Evolutionary conservation across 1,139 yeast genomes (phyloP).

Genomic region (Sugiyamaella paludigena): DNA sequence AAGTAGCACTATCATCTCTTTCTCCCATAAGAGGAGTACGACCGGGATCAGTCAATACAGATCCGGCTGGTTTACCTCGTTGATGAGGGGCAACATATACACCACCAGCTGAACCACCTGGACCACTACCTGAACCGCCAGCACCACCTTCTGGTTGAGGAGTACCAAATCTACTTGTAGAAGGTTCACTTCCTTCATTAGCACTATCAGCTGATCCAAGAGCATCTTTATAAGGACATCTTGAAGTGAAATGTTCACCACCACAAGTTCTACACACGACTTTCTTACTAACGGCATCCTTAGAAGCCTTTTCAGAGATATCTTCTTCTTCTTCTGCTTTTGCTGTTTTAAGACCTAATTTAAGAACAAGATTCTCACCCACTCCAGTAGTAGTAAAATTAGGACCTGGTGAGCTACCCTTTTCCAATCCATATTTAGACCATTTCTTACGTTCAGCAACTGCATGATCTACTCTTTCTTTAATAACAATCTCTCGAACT

Average conservation of each 20-base stretch:
- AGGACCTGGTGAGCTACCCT: slow-evolving; percentile 76
- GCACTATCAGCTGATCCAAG: slow-evolving; percentile 56
- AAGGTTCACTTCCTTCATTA: slow-evolving; percentile 41
- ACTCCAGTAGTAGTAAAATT: slow-evolving; percentile 82
- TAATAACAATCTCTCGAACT: slow-evolving; percentile 71
- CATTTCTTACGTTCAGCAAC: slow-evolving; percentile 45
- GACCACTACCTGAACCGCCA: slow-evolving; percentile 26
- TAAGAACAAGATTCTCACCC: slow-evolving; percentile 66
- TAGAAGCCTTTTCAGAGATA: slow-evolving; percentile 70
- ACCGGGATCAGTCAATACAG: slow-evolving; percentile 31
- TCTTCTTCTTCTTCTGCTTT: slow-evolving; percentile 34
- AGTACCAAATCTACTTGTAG: slow-evolving; percentile 37
- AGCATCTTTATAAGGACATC: slow-evolving; percentile 95
- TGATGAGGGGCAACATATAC: slow-evolving; percentile 79
- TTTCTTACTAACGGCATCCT: slow-evolving; percentile 51
- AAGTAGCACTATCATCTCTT: slow-evolving; percentile 80
- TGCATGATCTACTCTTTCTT: slow-evolving; percentile 64
- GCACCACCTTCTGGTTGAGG: slow-evolving; percentile 39
- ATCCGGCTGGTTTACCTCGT: slow-evolving; percentile 55
- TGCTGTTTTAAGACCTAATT: slow-evolving; percentile 34
- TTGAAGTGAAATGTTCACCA: slow-evolving; percentile 89
- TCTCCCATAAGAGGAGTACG: slow-evolving; percentile 44
- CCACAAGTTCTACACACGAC: slow-evolving; percentile 87
- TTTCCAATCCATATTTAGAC: slow-evolving; percentile 80
- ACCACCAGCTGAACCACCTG: slow-evolving; percentile 23